Percentiles rank a stretch among this genome's conserved stretches.
phyloP scores from a whole-genome alignment of 2,329 filamentous ascomycete species.

The Lachnellula cervina region DNA sequence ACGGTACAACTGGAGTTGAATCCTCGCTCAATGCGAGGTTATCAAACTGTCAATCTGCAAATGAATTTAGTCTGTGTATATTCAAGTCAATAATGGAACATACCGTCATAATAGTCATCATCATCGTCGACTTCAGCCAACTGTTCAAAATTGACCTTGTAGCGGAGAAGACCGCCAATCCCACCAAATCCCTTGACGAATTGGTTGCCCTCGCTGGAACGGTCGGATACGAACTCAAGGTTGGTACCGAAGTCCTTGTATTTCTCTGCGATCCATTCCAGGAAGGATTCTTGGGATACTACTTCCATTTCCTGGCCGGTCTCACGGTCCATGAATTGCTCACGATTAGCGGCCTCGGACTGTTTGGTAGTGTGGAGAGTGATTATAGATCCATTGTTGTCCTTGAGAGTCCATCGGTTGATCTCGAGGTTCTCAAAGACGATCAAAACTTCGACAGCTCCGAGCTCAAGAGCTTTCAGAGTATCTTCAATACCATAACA shows the following conservation, averaged over 20 bases:
- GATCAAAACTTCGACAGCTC: slow-evolving; percentile 89
- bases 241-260: slow-evolving; percentile 97
- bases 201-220: slow-evolving; percentile 97
- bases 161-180: slow-evolving; percentile 93
- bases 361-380: slow-evolving; percentile 84
- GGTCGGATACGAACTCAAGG: slow-evolving; percentile 95
- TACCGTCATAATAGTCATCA: slow-evolving; percentile 83
- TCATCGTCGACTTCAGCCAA: slow-evolving; percentile 86
- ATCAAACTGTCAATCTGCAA: slow-evolving; percentile 79
- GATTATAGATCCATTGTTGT: slow-evolving; percentile 64
- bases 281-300: slow-evolving; percentile 79
- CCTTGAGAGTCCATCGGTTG: slow-evolving; percentile 85
- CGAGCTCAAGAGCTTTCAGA: slow-evolving; percentile 90
- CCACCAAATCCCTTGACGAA: slow-evolving; percentile 99
- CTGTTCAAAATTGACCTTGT: slow-evolving; percentile 99
- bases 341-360: slow-evolving; percentile 70
- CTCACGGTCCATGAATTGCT: slow-evolving; percentile 89
- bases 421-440: slow-evolving; percentile 97
- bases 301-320: slow-evolving; percentile 98
- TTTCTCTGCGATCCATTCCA: slow-evolving; percentile 99
- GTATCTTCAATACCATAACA: slow-evolving; percentile 99
- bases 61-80: slow-evolving; percentile 13
- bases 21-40: slow-evolving; percentile 86
- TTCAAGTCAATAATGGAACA: slow-evolving; percentile 2
- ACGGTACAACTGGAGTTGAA: slow-evolving; percentile 58